Conservation (phyloP, 257 asterid genomes). For the Eustoma russellianum region DNA sequence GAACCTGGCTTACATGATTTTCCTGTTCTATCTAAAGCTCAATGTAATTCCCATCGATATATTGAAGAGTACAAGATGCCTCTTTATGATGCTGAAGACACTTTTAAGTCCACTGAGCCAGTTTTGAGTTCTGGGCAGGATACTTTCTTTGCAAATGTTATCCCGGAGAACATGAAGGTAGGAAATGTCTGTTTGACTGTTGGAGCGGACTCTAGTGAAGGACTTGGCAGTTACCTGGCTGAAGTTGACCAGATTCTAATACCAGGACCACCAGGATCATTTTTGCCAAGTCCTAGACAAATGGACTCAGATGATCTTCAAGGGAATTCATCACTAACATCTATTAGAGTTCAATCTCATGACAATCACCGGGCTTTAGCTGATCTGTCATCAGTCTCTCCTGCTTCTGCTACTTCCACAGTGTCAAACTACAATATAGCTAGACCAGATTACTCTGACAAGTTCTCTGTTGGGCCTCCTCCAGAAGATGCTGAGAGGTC, state of each 20-base stretch:
- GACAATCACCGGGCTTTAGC: constrained; percentile 54
- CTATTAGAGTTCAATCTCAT: constrained; percentile 67
- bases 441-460: constrained; percentile 37
- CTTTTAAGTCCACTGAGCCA: constrained; percentile 28
- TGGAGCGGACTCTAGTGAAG: constrained; percentile 37
- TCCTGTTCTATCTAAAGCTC: constrained; percentile 23
- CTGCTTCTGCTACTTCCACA: constrained; percentile 48
- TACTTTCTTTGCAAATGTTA: constrained; percentile 28
- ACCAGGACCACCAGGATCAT: constrained; percentile 96
- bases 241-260: constrained; percentile 81
- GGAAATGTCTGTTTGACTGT: constrained; percentile 13
- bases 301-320: constrained; percentile 71
- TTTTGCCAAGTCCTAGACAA: constrained; percentile 82
- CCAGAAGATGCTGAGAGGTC: constrained; percentile 22
- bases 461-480: constrained; percentile 18
- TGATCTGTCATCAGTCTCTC: constrained; percentile 67
- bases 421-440: constrained; percentile 40
- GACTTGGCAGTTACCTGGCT: constrained; percentile 42
- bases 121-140: constrained; percentile 39
- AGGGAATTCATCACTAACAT: constrained; percentile 66
- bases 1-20: constrained; percentile 29
- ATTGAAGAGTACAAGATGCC: constrained; percentile 22
- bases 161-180: constrained; percentile 22
- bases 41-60: constrained; percentile 22
- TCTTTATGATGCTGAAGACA: constrained; percentile 20